A percentile compares a stretch with the other conserved stretches of the same genome.
Conservation (phyloP, 2,329 filamentous ascomycete species). For the Pseudogymnoascus sp. region DNA sequence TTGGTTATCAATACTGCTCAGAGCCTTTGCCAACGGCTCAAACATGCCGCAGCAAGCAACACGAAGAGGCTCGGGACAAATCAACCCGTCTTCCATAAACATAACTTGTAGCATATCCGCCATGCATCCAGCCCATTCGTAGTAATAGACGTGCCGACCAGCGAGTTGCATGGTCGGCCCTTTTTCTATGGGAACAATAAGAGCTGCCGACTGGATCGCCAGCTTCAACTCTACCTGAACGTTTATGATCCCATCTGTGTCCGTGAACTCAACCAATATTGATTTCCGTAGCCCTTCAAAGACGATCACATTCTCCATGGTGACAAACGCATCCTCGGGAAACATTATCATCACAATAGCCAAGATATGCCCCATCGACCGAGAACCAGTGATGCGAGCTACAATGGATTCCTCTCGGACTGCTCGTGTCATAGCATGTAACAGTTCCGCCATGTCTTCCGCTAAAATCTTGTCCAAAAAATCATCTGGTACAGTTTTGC, state of each 20-base stretch:
- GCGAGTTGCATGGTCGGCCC: not conserved
- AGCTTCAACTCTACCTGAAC: not conserved
- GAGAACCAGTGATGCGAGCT: not conserved
- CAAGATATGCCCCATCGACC: not conserved
- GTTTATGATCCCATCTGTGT: not conserved
- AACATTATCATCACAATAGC: not conserved
- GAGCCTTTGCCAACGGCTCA: not conserved
- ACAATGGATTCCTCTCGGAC: not conserved
- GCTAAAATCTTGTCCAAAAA: not conserved
- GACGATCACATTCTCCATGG: not conserved
- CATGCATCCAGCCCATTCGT: not conserved
- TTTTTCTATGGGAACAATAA: not conserved
- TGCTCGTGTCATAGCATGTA: not conserved
- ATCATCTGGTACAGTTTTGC: not conserved
- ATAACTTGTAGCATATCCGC: not conserved
- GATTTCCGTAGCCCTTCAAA: not conserved
- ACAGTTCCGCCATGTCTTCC: not conserved
- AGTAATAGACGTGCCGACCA: not conserved
- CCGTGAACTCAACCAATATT: not conserved
- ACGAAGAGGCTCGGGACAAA: not conserved
- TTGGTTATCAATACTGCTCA: no score
- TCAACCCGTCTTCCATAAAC: not conserved
- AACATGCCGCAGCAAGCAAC: not conserved
- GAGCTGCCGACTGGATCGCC: not conserved
- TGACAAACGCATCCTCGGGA: not conserved